phyloP scores from a whole-genome alignment of 1,284 basidiomycete species.

The Puccinia polysora region DNA sequence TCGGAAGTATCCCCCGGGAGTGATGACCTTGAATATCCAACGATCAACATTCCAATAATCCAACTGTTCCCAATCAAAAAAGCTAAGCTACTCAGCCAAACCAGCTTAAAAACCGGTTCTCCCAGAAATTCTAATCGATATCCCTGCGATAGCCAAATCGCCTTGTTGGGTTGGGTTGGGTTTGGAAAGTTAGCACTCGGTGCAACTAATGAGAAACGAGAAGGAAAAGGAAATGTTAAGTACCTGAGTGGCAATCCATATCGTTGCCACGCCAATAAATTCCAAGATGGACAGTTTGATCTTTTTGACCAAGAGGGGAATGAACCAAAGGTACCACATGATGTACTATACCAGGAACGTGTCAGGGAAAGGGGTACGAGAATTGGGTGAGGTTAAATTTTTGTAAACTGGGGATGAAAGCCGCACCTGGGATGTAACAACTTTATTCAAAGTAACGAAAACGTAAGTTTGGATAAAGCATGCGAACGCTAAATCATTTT shows the following conservation, averaged over 20 bases:
- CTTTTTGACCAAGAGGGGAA: constrained; percentile 67
- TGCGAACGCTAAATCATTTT: constrained; percentile 65
- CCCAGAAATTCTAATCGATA: constrained; percentile 85
- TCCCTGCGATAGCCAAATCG: constrained; percentile 75
- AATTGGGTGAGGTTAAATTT: neutral
- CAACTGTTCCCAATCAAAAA: constrained; percentile 65
- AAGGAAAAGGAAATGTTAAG: constrained; percentile 19
- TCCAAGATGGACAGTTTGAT: constrained; percentile 61
- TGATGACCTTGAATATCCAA: constrained; percentile 7
- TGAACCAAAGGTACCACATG: constrained; percentile 88
- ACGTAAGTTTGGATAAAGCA: constrained; percentile 86
- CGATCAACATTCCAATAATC: constrained; percentile 25
- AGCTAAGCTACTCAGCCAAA: constrained; percentile 73
- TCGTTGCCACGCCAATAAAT: constrained; percentile 56
- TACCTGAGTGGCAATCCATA: constrained; percentile 71
- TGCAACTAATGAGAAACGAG: neutral
- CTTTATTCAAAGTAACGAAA: constrained; percentile 95
- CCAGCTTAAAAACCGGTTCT: constrained; percentile 63
- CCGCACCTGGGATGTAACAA: constrained; percentile 88
- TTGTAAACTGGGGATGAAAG: neutral
- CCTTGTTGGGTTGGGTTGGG: constrained; percentile 58
- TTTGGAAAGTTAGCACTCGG: no score
- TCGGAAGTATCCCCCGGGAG: no score
- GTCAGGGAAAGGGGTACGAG: neutral
- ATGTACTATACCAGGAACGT: constrained; percentile 79